phyloP scores from a whole-genome alignment of 768 basidiomycete genomes.

The Cantharellus anzutake region DNA sequence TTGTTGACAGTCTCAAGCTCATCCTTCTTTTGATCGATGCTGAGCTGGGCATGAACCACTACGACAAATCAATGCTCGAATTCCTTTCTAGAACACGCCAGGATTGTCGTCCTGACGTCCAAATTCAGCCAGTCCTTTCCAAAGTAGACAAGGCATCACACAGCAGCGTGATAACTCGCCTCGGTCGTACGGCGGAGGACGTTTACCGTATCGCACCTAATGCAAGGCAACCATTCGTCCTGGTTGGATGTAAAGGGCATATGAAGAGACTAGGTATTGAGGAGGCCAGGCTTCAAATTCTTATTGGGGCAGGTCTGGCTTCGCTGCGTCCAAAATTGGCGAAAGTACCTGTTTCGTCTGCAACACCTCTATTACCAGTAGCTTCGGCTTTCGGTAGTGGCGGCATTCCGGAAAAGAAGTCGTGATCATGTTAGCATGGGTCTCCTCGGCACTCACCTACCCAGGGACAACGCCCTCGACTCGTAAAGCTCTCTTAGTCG shows the following conservation, averaged over 20 bases:
- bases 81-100: constrained; percentile 18
- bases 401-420: too few relatives aligned
- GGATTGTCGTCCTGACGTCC: constrained; percentile 2
- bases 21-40: constrained; percentile 53
- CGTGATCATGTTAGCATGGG: too few relatives aligned
- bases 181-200: background rate
- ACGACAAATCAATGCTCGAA: constrained; percentile 42
- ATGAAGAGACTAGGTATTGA: background rate
- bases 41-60: constrained; percentile 37
- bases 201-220: background rate
- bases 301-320: too few relatives aligned
- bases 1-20: background rate
- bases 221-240: background rate
- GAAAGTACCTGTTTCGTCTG: too few relatives aligned
- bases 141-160: constrained; percentile 38
- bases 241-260: background rate
- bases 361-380: too few relatives aligned
- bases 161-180: background rate
- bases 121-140: constrained; percentile 50
- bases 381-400: too few relatives aligned
- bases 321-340: too few relatives aligned
- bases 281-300: too few relatives aligned
- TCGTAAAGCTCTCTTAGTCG: too few relatives aligned
- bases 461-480: too few relatives aligned
- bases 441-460: too few relatives aligned